Base-by-base conservation (phyloP, 2,329 filamentous ascomycete genomes). In the Nemania sp. region DNA sequence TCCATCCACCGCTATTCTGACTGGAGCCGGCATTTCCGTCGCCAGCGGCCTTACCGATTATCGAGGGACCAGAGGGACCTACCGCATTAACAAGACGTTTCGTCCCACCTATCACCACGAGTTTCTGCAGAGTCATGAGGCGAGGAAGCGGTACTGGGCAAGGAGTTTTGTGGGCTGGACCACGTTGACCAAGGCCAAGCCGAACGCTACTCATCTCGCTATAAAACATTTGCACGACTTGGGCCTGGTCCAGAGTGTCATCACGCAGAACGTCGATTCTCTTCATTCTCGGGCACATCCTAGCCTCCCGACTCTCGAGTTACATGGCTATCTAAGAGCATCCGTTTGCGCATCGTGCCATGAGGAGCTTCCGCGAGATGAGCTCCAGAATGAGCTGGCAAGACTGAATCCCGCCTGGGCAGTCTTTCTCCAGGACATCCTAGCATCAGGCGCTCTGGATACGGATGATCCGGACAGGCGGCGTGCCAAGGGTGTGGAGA, bases 261-360 rank as follows among this genome's bases (percentile, higher is more conserved):
- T 99, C 67, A 98, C 95, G 42, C 95, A 99, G 74, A 98, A 98
- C 72, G 95, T 99, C 53, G 95, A 99, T 77, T 97, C 92, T 2
- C 96, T 99, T 73, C 95, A 99, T 75, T 81, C 83, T 2, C 78
- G 78, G 60, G 90, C 92, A 0, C 93, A 97, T 74, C 91, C 92
- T 0, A 73, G 80, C 10, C 77, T 93, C 45, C 83, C 86, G 5
- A 95, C 91, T 10, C 79, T 96, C 47, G 94, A 98, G 76, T 82
- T 99, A 51, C 95, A 99, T 75, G 95, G 95, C 67, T 96, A 95
- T 75, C 82, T 99, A 50, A 85, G 93, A 65, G 86, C 89, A 32
- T 84, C 92, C 32, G 83, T 92, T 54, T 99, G 95, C 77, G 85
- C 90, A 12, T 90, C 86, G 68, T 99, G 95, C 76, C 82, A 81